Conservation (phyloP, 495 filamentous ascomycete genomes). For the Diplogelasinospora grovesii region DNA sequence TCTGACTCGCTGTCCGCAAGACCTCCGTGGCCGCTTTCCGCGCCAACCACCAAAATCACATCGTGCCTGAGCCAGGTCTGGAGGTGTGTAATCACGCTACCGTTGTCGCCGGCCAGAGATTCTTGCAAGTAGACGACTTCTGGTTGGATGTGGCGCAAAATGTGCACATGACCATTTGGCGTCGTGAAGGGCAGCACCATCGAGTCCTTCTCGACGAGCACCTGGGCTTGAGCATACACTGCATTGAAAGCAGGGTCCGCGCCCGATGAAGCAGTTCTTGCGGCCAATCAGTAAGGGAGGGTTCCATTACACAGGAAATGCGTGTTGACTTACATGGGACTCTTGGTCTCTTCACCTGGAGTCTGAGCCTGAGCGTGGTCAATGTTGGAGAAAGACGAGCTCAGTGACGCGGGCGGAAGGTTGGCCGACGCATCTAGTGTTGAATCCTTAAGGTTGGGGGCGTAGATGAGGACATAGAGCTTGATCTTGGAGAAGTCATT, state of each 20-base stretch:
- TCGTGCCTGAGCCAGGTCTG: constrained; percentile 80
- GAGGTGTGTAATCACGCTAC: constrained; percentile 61
- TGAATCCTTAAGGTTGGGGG: constrained; percentile 66
- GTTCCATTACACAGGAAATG: constrained; percentile 4
- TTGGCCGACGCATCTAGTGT: constrained; percentile 43
- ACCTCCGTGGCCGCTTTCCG: constrained; percentile 74
- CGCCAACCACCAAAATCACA: constrained; percentile 73
- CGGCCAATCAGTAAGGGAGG: constrained; percentile 2
- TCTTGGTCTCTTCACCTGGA: constrained; percentile 56
- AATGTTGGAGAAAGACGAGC: constrained; percentile 85
- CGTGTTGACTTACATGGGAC: constrained; percentile 44
- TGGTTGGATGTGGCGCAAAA: constrained; percentile 75
- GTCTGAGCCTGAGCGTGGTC: constrained; percentile 66
- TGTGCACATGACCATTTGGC: constrained; percentile 66
- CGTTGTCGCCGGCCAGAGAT: constrained; percentile 64
- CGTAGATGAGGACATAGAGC: constrained; percentile 83
- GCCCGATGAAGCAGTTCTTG: constrained; percentile 25
- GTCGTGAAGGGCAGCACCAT: constrained; percentile 87
- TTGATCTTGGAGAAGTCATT: constrained; percentile 60
- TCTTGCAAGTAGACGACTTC: constrained; percentile 81
- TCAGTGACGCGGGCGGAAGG: constrained; percentile 54
- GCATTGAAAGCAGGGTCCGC: constrained; percentile 61
- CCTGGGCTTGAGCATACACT: constrained; percentile 66
- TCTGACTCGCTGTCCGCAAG: constrained; percentile 90
- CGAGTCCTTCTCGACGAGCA: constrained; percentile 71